Evolutionary conservation across 2,329 filamentous ascomycete species (phyloP).

Genomic region (Chaetomium olivaceum): DNA sequence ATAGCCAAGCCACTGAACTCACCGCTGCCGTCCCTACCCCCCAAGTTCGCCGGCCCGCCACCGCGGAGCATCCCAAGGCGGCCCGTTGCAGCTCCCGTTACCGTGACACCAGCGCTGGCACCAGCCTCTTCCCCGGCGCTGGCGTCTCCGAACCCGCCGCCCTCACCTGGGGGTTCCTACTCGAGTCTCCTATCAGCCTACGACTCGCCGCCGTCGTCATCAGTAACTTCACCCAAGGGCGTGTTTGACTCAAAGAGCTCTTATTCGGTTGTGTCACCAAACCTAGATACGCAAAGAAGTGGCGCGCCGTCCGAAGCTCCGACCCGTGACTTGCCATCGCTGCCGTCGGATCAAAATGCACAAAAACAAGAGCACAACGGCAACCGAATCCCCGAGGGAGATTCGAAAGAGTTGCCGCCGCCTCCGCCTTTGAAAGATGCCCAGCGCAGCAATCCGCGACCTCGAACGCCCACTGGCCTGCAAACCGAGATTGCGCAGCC

Average conservation of each 20-base stretch:
- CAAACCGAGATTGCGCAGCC: slow-evolving; percentile 21
- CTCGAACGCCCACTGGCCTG: slow-evolving; percentile 21
- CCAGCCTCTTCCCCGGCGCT: slow-evolving; percentile 10
- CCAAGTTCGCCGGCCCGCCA: slow-evolving; percentile 21
- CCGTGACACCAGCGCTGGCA: slow-evolving; percentile 5
- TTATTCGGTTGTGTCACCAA: slow-evolving; percentile 35
- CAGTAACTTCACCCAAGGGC: slow-evolving; percentile 38
- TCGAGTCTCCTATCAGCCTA: slow-evolving; percentile 59
- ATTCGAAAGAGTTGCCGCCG: slow-evolving; percentile 26
- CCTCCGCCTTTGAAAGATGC: slow-evolving; percentile 39
- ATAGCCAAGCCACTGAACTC: slow-evolving; percentile 27
- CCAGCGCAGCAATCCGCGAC: slow-evolving; percentile 16
- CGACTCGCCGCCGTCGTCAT: slow-evolving; percentile 47
- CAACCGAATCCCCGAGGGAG: slow-evolving; percentile 8
- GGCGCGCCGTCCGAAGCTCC: slow-evolving; percentile 27
- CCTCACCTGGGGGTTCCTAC: slow-evolving; percentile 51
- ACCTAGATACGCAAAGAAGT: slow-evolving; percentile 31
- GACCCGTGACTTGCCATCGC: slow-evolving; percentile 28
- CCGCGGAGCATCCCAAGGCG: slow-evolving; percentile 30
- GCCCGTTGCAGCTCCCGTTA: slow-evolving; percentile 29
- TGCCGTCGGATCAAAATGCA: slow-evolving; percentile 33
- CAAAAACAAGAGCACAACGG: slow-evolving; percentile 17
- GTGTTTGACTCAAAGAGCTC: slow-evolving; percentile 42
- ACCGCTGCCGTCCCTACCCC: slow-evolving; percentile 29
- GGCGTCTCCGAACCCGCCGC: slow-evolving; percentile 15